These are phyloP conservation scores for Fusarium dimerum DNA, from an alignment of 2,329 filamentous ascomycete genomes.

Conservation along the genomic window DNA sequence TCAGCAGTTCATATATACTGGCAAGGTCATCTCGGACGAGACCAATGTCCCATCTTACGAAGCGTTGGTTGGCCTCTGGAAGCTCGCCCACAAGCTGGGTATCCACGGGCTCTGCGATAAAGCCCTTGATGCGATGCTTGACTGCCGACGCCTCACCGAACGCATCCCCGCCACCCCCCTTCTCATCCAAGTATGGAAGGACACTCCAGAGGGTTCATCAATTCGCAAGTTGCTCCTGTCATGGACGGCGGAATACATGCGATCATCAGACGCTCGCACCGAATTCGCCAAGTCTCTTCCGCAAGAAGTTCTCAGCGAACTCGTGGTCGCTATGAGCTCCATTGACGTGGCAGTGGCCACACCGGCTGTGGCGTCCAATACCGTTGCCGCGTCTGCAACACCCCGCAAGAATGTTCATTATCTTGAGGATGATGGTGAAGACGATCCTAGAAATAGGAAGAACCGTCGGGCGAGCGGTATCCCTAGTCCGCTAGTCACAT, in stretches of 20 bases:
- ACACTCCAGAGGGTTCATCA: constrained; percentile 61
- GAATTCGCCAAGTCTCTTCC: constrained; percentile 63
- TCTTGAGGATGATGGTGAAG: constrained; percentile 46
- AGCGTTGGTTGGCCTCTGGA: constrained; percentile 56
- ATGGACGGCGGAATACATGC: constrained; percentile 66
- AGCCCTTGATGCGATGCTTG: constrained; percentile 58
- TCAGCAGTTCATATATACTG: constrained; percentile 57
- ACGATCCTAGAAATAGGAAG: constrained; percentile 39
- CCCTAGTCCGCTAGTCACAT: constrained; percentile 8
- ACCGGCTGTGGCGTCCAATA: constrained; percentile 15
- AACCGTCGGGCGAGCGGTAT: constrained; percentile 41
- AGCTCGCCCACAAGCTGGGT: constrained; percentile 52
- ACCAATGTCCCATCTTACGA: constrained; percentile 53
- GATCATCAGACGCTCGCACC: constrained; percentile 54
- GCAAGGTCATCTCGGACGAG: constrained; percentile 44
- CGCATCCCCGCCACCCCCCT: constrained; percentile 60
- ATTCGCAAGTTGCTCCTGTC: constrained; percentile 59
- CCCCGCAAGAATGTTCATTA: constrained; percentile 52
- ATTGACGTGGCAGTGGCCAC: constrained; percentile 43
- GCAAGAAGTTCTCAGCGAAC: constrained; percentile 62
- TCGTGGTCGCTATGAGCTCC: constrained; percentile 63
- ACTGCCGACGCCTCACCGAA: constrained; percentile 53
- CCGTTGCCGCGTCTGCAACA: constrained; percentile 17
- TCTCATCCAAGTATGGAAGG: constrained; percentile 62
- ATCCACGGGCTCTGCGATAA: constrained; percentile 58